Evolutionary conservation across 768 basidiomycete species (phyloP).

Genomic region (Mycena metata): DNA sequence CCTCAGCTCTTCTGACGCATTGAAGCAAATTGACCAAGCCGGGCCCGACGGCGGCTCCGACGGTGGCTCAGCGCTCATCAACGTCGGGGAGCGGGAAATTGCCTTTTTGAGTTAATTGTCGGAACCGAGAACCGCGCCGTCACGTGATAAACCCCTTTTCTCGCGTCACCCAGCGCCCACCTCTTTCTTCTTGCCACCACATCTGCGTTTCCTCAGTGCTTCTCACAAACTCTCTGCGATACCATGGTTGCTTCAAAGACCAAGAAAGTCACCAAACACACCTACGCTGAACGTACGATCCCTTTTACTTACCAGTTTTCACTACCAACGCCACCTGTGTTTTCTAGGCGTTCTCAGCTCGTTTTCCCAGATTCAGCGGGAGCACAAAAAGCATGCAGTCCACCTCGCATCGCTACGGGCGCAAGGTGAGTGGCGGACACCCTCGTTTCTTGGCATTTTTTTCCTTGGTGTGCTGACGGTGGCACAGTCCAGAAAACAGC

Average conservation of each 20-base stretch:
- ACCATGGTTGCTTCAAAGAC: slow-evolving; percentile 50
- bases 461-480: not conserved
- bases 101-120: slow-evolving; percentile 24
- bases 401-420: slow-evolving; percentile 62
- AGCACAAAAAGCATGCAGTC: slow-evolving; percentile 59
- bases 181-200: slow-evolving; percentile 33
- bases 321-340: slow-evolving; percentile 16
- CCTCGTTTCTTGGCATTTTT: not conserved
- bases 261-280: slow-evolving; percentile 48
- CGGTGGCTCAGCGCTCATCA: too few species aligned
- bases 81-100: slow-evolving; percentile 12
- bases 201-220: slow-evolving; percentile 27
- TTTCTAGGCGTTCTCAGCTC: slow-evolving; percentile 61
- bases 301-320: not conserved
- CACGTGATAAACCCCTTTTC: slow-evolving; percentile 24
- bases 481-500: slow-evolving; percentile 61
- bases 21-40: too few species aligned
- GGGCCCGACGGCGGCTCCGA: too few species aligned
- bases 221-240: slow-evolving; percentile 25
- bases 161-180: slow-evolving; percentile 31
- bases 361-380: slow-evolving; percentile 58
- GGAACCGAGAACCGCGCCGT: slow-evolving; percentile 20
- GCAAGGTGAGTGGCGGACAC: slow-evolving; percentile 52
- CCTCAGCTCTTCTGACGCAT: too few species aligned
- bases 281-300: slow-evolving; percentile 59